phyloP scores from a whole-genome alignment of 768 basidiomycete genomes.

The Exsudoporus frostii region DNA sequence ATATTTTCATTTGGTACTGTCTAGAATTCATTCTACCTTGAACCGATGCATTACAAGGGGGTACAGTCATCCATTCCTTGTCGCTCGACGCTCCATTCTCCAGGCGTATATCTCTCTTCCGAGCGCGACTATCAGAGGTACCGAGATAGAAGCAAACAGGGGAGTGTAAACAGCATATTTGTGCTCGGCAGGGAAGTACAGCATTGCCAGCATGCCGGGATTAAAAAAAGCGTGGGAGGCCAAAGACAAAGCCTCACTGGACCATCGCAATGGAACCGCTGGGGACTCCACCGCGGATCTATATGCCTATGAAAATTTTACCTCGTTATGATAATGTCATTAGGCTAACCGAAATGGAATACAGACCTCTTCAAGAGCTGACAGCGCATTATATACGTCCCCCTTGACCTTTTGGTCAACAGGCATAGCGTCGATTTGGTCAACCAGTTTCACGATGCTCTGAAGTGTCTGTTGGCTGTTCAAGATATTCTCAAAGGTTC shows the following conservation, averaged over 20 bases:
- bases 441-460: slow-evolving; percentile 82
- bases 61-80: slow-evolving; percentile 13
- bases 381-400: slow-evolving; percentile 68
- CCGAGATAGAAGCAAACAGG: slow-evolving; percentile 85
- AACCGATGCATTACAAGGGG: neutral
- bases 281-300: slow-evolving; percentile 18
- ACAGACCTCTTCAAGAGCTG: slow-evolving; percentile 69
- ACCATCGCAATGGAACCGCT: slow-evolving; percentile 48
- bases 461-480: slow-evolving; percentile 70
- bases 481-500: slow-evolving; percentile 65
- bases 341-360: neutral
- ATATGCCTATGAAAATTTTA: slow-evolving; percentile 21
- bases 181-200: slow-evolving; percentile 98
- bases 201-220: slow-evolving; percentile 90
- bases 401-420: slow-evolving; percentile 73
- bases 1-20: slow-evolving; percentile 5
- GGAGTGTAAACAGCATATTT: slow-evolving; percentile 97
- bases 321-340: slow-evolving; percentile 7
- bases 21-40: slow-evolving; percentile 13
- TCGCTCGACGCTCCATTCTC: slow-evolving; percentile 32
- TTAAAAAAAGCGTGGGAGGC: slow-evolving; percentile 93
- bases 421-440: slow-evolving; percentile 90
- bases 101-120: slow-evolving; percentile 71
- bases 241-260: slow-evolving; percentile 57
- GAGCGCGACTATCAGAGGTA: slow-evolving; percentile 75